Evolutionary conservation across 129 eudicot species (phyloP), one percentile per base, ranked within the genome.

Genomic region (Artemisia tridentata): DNA sequence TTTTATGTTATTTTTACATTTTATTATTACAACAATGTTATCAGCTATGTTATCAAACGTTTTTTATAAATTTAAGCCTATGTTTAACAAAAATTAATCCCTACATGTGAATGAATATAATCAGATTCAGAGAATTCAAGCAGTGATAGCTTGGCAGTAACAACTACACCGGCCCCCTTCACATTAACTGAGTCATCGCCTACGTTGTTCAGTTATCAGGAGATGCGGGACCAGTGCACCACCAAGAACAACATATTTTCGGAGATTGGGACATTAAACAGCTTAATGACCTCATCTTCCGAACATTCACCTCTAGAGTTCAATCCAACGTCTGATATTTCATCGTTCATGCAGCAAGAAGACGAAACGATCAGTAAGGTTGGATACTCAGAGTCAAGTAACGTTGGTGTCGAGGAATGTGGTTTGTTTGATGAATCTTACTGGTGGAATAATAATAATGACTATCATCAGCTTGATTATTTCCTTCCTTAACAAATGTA

Each of bases 391-490:
- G 45, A 38, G 16, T 49, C 60, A 15, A 68, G 56, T 13, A 17
- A 51, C 13, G 75, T 2, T 43, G 67, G 23, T 5, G 56, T 2
- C n/a, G 66, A 71, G 67, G 75, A 57, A 34, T 57, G 74, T 63
- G 65, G 74, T 11, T 38, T 38, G 65, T 70, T 70, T 55, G 74
- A 71, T 21, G 20, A 71, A n/a, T 56, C 75, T 2, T 71, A 19
- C 27, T 58, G 67, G 75, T 56, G 63, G 56, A 43, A 55, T 14
- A 17, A 52, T 53, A 56, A 23, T 31, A 29, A 15, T 31, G 16
- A 49, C 21, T 54, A 57, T 71, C 65, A 55, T 55, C 75, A 57
- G 66, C 75, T 71, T 20, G 15, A 56, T 56, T 56, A 56, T 56
- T 56, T 56, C 10, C 2, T 38, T 56, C 15, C 62, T 56, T 56